Percentiles rank a stretch among this genome's conserved stretches.
These are phyloP conservation scores for Leptomonas seymouri DNA, from an alignment of 208 protist species.

Conservation along the genomic window DNA sequence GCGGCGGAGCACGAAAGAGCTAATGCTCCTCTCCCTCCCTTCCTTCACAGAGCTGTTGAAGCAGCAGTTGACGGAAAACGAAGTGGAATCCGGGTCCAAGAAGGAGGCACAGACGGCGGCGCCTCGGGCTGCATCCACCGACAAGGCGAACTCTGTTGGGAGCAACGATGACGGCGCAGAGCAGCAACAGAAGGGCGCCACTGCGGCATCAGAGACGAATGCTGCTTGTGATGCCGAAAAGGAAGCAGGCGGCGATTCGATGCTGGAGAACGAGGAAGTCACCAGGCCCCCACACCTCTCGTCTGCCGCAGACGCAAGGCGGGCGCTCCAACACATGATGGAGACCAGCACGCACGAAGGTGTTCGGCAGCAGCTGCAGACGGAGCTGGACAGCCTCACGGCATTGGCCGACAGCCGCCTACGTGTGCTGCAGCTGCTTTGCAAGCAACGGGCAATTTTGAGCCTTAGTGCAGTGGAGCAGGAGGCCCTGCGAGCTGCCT, in stretches of 20 bases:
- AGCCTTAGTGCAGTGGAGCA: slow-evolving; percentile 48
- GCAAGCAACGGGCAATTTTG: slow-evolving; percentile 59
- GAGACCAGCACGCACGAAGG: slow-evolving; percentile 49
- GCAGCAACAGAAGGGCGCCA: too few species aligned
- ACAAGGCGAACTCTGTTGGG: neutral
- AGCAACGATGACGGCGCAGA: slow-evolving; percentile 6
- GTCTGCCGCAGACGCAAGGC: neutral
- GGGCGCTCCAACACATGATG: slow-evolving; percentile 24
- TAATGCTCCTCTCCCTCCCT: slow-evolving; percentile 15
- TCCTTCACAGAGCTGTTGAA: slow-evolving; percentile 17
- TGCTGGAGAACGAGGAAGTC: neutral
- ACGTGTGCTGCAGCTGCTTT: slow-evolving; percentile 51
- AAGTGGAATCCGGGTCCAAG: neutral
- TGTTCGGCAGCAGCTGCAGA: slow-evolving; percentile 44
- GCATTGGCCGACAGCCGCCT: slow-evolving; percentile 51
- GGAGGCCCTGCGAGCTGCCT: slow-evolving; percentile 37
- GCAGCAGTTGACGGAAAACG: neutral
- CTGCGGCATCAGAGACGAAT: too few species aligned
- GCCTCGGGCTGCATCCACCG: neutral
- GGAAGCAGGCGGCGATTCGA: neutral
- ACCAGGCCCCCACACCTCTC: neutral
- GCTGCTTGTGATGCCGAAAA: neutral
- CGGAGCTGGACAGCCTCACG: slow-evolving; percentile 52
- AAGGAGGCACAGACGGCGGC: neutral
- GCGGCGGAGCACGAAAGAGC: slow-evolving; percentile 12